Evolutionary conservation across 2,329 filamentous ascomycete genomes (phyloP), one percentile per base, ranked within the genome.

Genomic region (Corinectria fuckeliana): DNA sequence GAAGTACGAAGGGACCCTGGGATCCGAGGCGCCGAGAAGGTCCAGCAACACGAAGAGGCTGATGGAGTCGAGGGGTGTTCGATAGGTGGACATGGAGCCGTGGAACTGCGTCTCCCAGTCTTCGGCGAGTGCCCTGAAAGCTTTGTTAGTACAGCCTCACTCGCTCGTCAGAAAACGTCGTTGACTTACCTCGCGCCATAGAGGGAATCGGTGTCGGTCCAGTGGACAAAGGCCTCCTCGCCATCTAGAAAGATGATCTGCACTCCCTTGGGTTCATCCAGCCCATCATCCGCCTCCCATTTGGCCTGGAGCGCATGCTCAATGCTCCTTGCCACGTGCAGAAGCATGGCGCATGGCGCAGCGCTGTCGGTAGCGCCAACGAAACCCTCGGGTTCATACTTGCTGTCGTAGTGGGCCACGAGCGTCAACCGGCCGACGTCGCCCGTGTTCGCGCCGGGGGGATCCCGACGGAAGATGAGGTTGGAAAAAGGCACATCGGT

Each of bases 351-450:
- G 75, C 94, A 98, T 9, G 95, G 93, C 16, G 91, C 95, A 1
- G 95, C 95, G 69, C 92, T 97, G 73, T 99, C 95, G 13, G 88
- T 96, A 0, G 94, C 95, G 0, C 95, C 95, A 58, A 99, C 91
- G 74, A 99, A 99, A 1, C 93, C 94, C 61, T 88, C 79, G 0
- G 93, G 94, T 23, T 81, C 81, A 58, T 90, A 83, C 77, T 96
- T 91, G 73, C 88, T 93, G 71, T 99, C 95, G 74, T 97, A 98
- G 74, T 99, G 95, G 38, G 95, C 95, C 6, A 94, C 95, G 54
- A 99, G 82, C 13, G 92, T 94, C 71, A 98, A 78, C 48, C 93
- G 82, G 39, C 89, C 88, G 2, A 95, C 88, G 66, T 97, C 89
- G 1, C 93, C 94, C 0, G 79, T 75, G 5, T 82, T 78, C 1